Conservation (phyloP, 768 basidiomycete species). For the Amanita rubescens region DNA sequence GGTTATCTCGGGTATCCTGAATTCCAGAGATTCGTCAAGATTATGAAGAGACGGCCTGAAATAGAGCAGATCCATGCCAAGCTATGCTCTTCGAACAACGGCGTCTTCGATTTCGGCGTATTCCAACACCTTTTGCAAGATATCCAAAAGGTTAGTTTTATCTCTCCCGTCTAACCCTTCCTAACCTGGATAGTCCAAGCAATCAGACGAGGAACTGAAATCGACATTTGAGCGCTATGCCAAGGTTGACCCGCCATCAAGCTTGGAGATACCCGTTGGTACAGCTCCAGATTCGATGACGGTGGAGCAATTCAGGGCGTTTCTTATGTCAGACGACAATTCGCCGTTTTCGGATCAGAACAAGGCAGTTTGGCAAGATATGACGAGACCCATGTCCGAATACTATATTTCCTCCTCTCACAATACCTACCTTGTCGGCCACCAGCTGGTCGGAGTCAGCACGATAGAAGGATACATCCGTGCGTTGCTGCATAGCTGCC, state of each 20-base stretch:
- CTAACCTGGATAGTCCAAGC: slow-evolving; percentile 26
- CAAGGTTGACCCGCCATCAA: neutral
- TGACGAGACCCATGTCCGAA: slow-evolving; percentile 83
- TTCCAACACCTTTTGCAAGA: slow-evolving; percentile 43
- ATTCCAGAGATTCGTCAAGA: slow-evolving; percentile 80
- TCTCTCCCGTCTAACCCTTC: neutral
- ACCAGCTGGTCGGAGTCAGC: slow-evolving; percentile 81
- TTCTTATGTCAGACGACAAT: slow-evolving; percentile 79
- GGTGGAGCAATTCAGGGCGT: slow-evolving; percentile 64
- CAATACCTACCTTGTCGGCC: slow-evolving; percentile 84
- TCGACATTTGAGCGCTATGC: slow-evolving; percentile 35
- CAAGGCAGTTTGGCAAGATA: slow-evolving; percentile 58
- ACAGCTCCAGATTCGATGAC: slow-evolving; percentile 28
- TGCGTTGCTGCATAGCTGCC: slow-evolving; percentile 80
- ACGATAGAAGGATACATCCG: slow-evolving; percentile 92
- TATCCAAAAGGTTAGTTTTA: slow-evolving; percentile 32
- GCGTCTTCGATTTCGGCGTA: slow-evolving; percentile 29
- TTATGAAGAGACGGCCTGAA: slow-evolving; percentile 79
- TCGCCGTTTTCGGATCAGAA: slow-evolving; percentile 41
- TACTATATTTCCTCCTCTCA: slow-evolving; percentile 93
- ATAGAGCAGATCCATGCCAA: slow-evolving; percentile 57
- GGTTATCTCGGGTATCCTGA: slow-evolving; percentile 72
- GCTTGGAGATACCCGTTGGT: neutral
- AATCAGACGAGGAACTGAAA: slow-evolving; percentile 28
- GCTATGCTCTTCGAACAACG: slow-evolving; percentile 21